phyloP scores from a whole-genome alignment of 23 red algal genomes.

The Gracilaria domingensis region DNA sequence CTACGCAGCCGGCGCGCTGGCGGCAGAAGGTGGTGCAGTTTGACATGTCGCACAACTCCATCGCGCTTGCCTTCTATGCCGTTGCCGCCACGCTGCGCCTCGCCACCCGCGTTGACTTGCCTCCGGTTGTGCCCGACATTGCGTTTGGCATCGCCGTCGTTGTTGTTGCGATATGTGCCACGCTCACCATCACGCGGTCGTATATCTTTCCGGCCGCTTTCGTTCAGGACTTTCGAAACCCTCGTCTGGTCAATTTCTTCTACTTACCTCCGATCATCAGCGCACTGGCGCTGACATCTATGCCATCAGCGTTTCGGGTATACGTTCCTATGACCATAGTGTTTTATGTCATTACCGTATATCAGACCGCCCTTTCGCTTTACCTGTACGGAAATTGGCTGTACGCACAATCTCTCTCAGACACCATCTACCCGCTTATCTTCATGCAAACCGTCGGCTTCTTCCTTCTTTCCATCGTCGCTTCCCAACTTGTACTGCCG shows the following conservation, averaged over 20 bases:
- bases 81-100: background rate
- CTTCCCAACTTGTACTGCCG: background rate
- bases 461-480: constrained; percentile 52
- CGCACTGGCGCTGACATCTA: background rate
- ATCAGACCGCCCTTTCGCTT: constrained; percentile 1
- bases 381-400: constrained; percentile 51
- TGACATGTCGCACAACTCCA: constrained; percentile 45
- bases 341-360: background rate
- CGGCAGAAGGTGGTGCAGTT: constrained; percentile 39
- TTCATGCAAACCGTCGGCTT: constrained; percentile 61
- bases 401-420: background rate
- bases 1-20: constrained; percentile 3
- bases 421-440: constrained; percentile 40
- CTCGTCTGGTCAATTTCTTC: constrained; percentile 47
- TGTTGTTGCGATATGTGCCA: constrained; percentile 1
- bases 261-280: constrained; percentile 27
- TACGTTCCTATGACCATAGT: constrained; percentile 8
- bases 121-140: background rate
- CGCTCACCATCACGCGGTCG: background rate
- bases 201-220: constrained; percentile 28
- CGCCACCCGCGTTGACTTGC: background rate
- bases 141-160: constrained; percentile 17
- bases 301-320: background rate
- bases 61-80: constrained; percentile 44
- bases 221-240: constrained; percentile 23